Evolutionary conservation across 2,329 filamentous ascomycete species (phyloP).

Genomic region (Aspergillus nomiae): DNA sequence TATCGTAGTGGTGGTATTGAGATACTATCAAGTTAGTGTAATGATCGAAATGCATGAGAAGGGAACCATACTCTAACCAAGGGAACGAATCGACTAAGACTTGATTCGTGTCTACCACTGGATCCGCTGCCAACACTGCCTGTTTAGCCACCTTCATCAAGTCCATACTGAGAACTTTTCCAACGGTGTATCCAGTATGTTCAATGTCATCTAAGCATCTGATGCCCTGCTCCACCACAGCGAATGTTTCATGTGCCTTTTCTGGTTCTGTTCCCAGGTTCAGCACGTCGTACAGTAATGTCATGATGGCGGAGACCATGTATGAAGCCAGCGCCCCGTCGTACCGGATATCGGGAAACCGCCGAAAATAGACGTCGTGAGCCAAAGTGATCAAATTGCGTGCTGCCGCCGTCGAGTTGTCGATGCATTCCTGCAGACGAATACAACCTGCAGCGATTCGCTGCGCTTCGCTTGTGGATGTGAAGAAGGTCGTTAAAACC

Average conservation of each 20-base stretch:
- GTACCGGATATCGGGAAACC: slow-evolving; percentile 15
- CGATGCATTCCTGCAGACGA: slow-evolving; percentile 10
- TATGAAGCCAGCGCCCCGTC: slow-evolving; percentile 14
- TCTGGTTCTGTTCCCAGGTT: slow-evolving; percentile 9
- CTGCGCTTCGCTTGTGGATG: slow-evolving; percentile 9
- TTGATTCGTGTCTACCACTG: slow-evolving; percentile 15
- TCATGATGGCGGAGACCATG: slow-evolving; percentile 13
- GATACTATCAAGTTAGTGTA: slow-evolving; percentile 5
- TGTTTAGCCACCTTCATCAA: slow-evolving; percentile 21
- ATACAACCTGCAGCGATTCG: slow-evolving; percentile 4
- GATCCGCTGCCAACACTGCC: slow-evolving; percentile 11
- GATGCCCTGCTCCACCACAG: slow-evolving; percentile 16
- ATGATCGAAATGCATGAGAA: neutral
- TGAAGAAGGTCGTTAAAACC: slow-evolving; percentile 15
- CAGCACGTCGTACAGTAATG: slow-evolving; percentile 16
- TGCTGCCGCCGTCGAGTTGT: slow-evolving; percentile 10
- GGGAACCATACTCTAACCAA: slow-evolving; percentile 15
- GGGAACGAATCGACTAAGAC: slow-evolving; percentile 15
- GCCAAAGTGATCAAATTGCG: slow-evolving; percentile 13
- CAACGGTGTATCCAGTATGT: slow-evolving; percentile 15
- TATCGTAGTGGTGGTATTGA: neutral
- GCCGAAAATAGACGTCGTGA: slow-evolving; percentile 15
- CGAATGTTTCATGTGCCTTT: slow-evolving; percentile 12
- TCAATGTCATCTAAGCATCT: slow-evolving; percentile 19
- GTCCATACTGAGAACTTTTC: slow-evolving; percentile 18